These are phyloP conservation scores for Rickenella mellea DNA, from an alignment of 768 basidiomycete species.

Conservation along the genomic window DNA sequence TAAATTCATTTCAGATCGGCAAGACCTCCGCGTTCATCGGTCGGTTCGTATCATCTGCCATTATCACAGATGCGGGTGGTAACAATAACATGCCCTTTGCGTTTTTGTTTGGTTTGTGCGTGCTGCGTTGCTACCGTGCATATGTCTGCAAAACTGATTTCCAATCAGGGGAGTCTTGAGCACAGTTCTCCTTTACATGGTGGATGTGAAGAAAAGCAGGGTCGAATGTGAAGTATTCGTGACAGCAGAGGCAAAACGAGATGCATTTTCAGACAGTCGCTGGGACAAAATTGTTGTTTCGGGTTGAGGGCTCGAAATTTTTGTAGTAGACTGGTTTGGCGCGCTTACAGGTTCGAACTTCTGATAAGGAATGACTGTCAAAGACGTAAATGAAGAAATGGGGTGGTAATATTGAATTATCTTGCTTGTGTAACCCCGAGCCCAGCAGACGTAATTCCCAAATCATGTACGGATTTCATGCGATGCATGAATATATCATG, in stretches of 20 bases:
- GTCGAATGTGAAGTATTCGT: slow-evolving; percentile 56
- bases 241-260: slow-evolving; percentile 36
- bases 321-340: too few relatives aligned
- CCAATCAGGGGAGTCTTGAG: slow-evolving; percentile 37
- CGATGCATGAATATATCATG: too few relatives aligned
- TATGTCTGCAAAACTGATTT: neutral
- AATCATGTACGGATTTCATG: too few relatives aligned
- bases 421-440: too few relatives aligned
- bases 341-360: too few relatives aligned
- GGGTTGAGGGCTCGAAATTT: too few relatives aligned
- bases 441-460: too few relatives aligned
- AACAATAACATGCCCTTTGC: slow-evolving; percentile 73
- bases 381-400: too few relatives aligned
- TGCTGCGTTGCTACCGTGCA: slow-evolving; percentile 6
- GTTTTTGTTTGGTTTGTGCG: slow-evolving; percentile 61
- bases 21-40: slow-evolving; percentile 75
- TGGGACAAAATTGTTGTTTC: neutral
- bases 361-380: too few relatives aligned
- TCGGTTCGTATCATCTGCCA: slow-evolving; percentile 65
- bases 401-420: too few relatives aligned
- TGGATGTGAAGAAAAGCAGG: slow-evolving; percentile 57
- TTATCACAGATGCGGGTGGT: slow-evolving; percentile 56
- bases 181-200: slow-evolving; percentile 49
- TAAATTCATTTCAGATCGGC: slow-evolving; percentile 34
- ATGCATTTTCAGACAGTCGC: slow-evolving; percentile 21